Base-by-base conservation (phyloP, 2,329 filamentous ascomycete genomes). In the Simplicillium aogashimaense region DNA sequence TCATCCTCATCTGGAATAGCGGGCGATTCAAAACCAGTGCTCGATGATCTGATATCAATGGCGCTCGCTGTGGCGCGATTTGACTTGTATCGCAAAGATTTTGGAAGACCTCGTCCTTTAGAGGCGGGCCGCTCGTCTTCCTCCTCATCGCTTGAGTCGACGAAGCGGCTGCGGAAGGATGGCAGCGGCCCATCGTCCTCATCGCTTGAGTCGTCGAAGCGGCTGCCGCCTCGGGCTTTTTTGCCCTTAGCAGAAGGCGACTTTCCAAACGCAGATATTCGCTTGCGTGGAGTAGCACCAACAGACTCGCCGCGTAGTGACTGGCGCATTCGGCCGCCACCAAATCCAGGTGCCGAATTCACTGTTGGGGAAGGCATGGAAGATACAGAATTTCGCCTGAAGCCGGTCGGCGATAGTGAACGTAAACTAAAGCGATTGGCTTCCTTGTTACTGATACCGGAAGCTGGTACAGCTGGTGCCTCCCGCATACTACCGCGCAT, bases 91-190 rank as follows among this genome's bases (percentile, higher is more conserved):
- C 35, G 57, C 41, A 46, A 49, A 41, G 38, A 52, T 45, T 37
- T 49, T 45, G 37, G 54, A 35, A 60, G 55, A 12, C 32, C 32
- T 14, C 20, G 36, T 7, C 36, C 36, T 12, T 39, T 36, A 3
- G 33, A 25, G 15, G 35, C 35, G 8, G 36, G 29, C 18, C 18
- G 28, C 15, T 32, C 25, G 20, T 36, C 36, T 20, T 67, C 66
- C 14, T 74, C 68, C 36, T 84, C 81, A 41, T 86, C 82, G 51
- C 83, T 86, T 1, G 83, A 86, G 50, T 86, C 81, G 1, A 67
- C 76, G 50, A 87, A 83, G 1, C 82, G 78, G 51, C 76, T 80
- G 28, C 54, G 60, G 51, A 73, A 76, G 46, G 50, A 13, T 45
- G 53, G 16, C 44, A 53, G 25, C 49, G 55, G 29, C 49, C 35